Conservation (phyloP, 1,284 basidiomycete species). For the Cutaneotrichosporon dermatis region DNA sequence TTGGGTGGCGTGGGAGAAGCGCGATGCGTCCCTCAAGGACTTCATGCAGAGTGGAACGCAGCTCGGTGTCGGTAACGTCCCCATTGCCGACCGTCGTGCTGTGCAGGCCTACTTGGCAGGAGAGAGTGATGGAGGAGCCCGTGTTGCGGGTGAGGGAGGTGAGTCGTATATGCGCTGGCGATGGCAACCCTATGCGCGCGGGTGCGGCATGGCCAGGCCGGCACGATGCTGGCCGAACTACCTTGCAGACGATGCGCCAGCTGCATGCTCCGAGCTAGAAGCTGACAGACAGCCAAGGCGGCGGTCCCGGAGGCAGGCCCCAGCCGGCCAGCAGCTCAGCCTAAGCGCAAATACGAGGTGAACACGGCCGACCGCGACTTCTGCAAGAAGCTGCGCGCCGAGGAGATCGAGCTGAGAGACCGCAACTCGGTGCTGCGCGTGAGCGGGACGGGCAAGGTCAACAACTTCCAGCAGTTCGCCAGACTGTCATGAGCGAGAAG, state of each 20-base stretch:
- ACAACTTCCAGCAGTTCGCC: constrained; percentile 41
- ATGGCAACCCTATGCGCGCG: no score
- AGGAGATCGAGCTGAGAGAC: constrained; percentile 43
- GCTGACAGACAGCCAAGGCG: constrained; percentile 24
- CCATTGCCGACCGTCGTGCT: constrained; percentile 75
- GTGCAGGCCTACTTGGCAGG: constrained; percentile 80
- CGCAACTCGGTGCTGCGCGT: constrained; percentile 41
- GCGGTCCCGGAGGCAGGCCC: constrained; percentile 42
- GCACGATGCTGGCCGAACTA: no score
- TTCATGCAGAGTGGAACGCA: constrained; percentile 80
- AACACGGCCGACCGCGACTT: constrained; percentile 72
- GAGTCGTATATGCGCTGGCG: constrained; percentile 28
- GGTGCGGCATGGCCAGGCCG: no score
- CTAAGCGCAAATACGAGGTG: constrained; percentile 71
- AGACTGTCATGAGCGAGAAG: constrained; percentile 41
- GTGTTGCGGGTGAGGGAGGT: constrained; percentile 55
- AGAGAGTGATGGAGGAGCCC: constrained; percentile 51
- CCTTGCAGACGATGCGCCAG: no score
- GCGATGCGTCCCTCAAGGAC: constrained; percentile 68
- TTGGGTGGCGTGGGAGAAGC: constrained; percentile 70
- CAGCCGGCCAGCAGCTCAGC: constrained; percentile 51
- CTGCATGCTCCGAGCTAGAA: no score
- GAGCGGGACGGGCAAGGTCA: constrained; percentile 35
- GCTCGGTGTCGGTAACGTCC: constrained; percentile 68
- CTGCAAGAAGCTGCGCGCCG: constrained; percentile 60